A percentile compares a stretch with the other conserved stretches of the same genome.
These are phyloP conservation scores for Actinomortierella ambigua DNA, from an alignment of 371 early-diverging fungal species.

Conservation along the genomic window DNA sequence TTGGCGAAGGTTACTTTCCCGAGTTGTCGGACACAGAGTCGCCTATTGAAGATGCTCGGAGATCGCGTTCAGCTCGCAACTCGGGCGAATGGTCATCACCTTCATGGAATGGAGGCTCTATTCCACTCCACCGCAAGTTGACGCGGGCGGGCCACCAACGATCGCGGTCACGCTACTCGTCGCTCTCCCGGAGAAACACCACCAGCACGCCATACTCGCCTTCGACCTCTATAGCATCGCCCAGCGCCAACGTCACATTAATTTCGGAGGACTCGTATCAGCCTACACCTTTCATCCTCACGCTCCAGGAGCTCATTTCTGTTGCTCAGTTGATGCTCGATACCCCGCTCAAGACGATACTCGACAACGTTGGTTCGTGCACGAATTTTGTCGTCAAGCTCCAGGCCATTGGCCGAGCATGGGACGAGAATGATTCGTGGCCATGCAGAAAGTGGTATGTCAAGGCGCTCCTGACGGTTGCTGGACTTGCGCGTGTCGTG, in stretches of 20 bases:
- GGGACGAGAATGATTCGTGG: constrained; percentile 63
- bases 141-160: constrained; percentile 39
- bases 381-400: constrained; percentile 60
- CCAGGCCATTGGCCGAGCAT: constrained; percentile 51
- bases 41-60: constrained; percentile 29
- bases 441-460: constrained; percentile 65
- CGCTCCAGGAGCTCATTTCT: constrained; percentile 61
- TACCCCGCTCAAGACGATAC: constrained; percentile 55
- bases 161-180: constrained; percentile 43
- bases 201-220: constrained; percentile 23
- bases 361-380: constrained; percentile 58
- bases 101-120: constrained; percentile 47
- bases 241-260: constrained; percentile 51
- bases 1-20: constrained; percentile 43
- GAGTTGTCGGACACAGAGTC: constrained; percentile 38
- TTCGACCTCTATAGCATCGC: constrained; percentile 26
- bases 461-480: constrained; percentile 56
- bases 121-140: constrained; percentile 43
- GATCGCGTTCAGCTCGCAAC: constrained; percentile 30
- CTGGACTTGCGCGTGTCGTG: constrained; percentile 61
- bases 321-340: constrained; percentile 63
- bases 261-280: constrained; percentile 63
- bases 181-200: constrained; percentile 27
- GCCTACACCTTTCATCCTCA: constrained; percentile 65
- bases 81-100: constrained; percentile 47